Evolutionary conservation across 371 early-diverging fungal species (phyloP), one percentile per base, ranked within the genome.

Genomic region (Rhizopus sp.): DNA sequence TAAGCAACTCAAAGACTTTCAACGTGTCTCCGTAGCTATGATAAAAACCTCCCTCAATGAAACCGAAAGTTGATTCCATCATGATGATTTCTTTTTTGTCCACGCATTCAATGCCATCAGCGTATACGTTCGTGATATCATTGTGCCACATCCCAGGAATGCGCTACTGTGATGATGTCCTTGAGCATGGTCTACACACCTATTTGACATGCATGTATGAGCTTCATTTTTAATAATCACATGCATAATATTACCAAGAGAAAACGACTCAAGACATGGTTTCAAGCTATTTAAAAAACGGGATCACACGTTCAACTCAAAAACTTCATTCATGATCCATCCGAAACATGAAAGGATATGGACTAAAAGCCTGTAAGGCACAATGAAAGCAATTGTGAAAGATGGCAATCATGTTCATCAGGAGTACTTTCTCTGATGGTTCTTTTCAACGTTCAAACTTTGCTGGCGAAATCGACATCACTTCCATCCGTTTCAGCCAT

Each of bases 21-120:
- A n/a, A 50, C 10, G 55, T 55, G 51, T 55, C 55, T 8, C 50
- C 61, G 15, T 55, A 17, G 17, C 50, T 51, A 29, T 61, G 55
- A 30, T 61, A n/a, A 46, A 55, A 41, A 46, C 51, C 54, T 61
- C 50, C 51, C 32, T 33, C 16, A 45, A 48, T 38, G 49, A 48
- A 56, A 40, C 49, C 39, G 13, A 49, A 56, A 48, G 50, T 55
- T 33, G 51, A 50, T 61, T 61, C 61, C 61, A 61, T 55, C 16
- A 50, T 31, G 7, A 61, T 61, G 15, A 31, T 34, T 29, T 55
- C 44, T 23, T 49, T 12, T 23, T 44, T 41, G 32, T 30, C 41
- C 37, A 50, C 30, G 5, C 15, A 37, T 37, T 47, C 17, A 39
- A 60, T 55, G 55, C 55, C 55, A 54, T 55, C 53, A 15, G 53